Evolutionary conservation across 1,139 yeast species (phyloP), one percentile per base, ranked within the genome.

Genomic region (Hyphopichia burtonii): DNA sequence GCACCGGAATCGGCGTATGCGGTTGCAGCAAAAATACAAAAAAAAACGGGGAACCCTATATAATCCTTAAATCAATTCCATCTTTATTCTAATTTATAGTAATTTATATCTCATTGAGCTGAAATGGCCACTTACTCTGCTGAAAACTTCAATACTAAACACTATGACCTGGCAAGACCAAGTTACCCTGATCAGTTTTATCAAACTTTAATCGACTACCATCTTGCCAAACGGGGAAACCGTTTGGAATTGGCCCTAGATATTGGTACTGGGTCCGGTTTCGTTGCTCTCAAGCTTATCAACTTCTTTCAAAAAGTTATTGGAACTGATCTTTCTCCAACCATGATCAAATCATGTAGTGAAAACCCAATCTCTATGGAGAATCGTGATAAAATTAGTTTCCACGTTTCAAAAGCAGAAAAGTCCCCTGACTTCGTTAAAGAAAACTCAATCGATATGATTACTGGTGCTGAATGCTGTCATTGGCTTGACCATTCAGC

Each of bases 221-320:
- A 70, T 17, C n/a, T 11, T 5, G 3, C 12, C 3, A 10, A 10
- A 17, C 11, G 3, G 7, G 20, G 15, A 10, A 12, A 11, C 9
- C 48, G 51, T 1, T 37, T 35, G 11, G 49, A 62, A 1, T 45
- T 66, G 28, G 78, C 80, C 1, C 58, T 87, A 7, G 96, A 89
- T 60, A 66, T 86, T 15, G 96, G 96, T 0, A 82, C 90, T 56
- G 96, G 96, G 1, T 84, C 96, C 0, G 96, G 96, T 1, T 82
- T 82, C 48, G 93, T 86, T 1, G 76, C 94, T 0, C 68, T 75
- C 46, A 78, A 81, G 37, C 58, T 86, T 44, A 56, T 73, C 1
- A 50, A 69, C 1, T 63, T 71, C 45, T 76, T 76, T 42, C 56
- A 66, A 11, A 55, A 62, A n/a, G 80, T 83, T 1, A 57, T 78